phyloP scores from a whole-genome alignment of 306 rosid species.

The Dryas octopetala region DNA sequence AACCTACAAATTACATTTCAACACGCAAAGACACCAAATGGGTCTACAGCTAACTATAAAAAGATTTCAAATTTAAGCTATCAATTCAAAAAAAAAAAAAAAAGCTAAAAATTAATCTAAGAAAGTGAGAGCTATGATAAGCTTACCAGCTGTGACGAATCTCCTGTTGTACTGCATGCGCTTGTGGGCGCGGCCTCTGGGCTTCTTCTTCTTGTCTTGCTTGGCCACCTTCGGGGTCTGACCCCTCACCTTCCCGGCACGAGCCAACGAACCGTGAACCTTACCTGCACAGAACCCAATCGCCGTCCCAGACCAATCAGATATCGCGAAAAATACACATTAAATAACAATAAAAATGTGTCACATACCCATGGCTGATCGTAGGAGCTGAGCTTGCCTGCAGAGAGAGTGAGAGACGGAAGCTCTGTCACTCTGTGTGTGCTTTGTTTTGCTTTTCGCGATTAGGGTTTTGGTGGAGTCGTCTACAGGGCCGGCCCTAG shows the following conservation, averaged over 20 bases:
- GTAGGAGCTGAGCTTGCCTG: neutral
- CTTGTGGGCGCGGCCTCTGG: conserved; percentile 66
- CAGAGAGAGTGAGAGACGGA: neutral
- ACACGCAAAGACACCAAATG: no score
- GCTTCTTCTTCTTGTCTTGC: conserved; percentile 66
- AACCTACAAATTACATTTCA: no score
- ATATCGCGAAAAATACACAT: neutral
- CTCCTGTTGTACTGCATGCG: conserved; percentile 65
- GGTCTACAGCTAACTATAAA: no score
- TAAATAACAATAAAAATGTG: neutral
- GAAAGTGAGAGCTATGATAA: no score
- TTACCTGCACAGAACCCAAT: conserved; percentile 39
- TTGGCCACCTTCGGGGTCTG: conserved; percentile 71
- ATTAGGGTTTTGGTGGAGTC: conserved; percentile 6
- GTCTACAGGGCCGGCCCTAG: no score
- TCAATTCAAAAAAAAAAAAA: no score
- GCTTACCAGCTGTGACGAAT: conserved; percentile 37
- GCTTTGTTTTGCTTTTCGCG: neutral
- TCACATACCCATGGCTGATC: conserved; percentile 29
- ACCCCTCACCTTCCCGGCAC: conserved; percentile 70
- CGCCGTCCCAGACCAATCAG: conserved; percentile 9
- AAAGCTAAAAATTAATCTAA: no score
- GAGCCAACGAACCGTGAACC: conserved; percentile 69
- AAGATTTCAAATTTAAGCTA: no score
- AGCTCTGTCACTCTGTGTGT: neutral